A percentile compares a stretch with the other conserved stretches of the same genome.
Evolutionary conservation across 768 basidiomycete genomes (phyloP).

Genomic region (Mycena capillaripes): DNA sequence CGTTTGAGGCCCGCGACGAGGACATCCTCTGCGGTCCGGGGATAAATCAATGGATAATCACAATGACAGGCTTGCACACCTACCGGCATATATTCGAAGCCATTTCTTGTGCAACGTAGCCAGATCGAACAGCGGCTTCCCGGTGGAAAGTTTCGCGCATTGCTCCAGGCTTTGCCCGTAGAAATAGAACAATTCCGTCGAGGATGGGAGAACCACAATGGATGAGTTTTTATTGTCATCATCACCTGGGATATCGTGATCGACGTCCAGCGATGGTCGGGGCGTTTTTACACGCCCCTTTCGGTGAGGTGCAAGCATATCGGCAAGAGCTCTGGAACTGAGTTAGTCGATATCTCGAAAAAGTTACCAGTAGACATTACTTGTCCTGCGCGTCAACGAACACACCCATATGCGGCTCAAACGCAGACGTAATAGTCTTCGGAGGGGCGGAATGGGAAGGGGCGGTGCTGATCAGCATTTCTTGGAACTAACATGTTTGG

Average conservation of each 20-base stretch:
- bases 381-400: constrained; percentile 98
- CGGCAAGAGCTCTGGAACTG: constrained; percentile 78
- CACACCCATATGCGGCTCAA: constrained; percentile 92
- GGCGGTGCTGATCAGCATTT: constrained; percentile 71
- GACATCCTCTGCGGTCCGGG: constrained; percentile 84
- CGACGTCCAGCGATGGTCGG: constrained; percentile 77
- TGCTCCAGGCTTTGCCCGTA: constrained; percentile 96
- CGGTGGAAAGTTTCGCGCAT: constrained; percentile 91
- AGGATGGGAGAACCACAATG: constrained; percentile 87
- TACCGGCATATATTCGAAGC: constrained; percentile 93
- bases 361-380: constrained; percentile 54
- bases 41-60: constrained; percentile 3
- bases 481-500: constrained; percentile 63
- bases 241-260: constrained; percentile 53
- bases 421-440: constrained; percentile 89
- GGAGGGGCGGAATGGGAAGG: constrained; percentile 63
- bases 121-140: constrained; percentile 86
- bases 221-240: constrained; percentile 61
- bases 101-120: constrained; percentile 91
- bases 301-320: constrained; percentile 91
- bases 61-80: constrained; percentile 34
- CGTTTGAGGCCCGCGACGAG: constrained; percentile 80
- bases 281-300: constrained; percentile 57
- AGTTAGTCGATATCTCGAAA: background rate
- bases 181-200: constrained; percentile 97